phyloP scores from a whole-genome alignment of 371 early-diverging fungal species.

The Smittium culicis region DNA sequence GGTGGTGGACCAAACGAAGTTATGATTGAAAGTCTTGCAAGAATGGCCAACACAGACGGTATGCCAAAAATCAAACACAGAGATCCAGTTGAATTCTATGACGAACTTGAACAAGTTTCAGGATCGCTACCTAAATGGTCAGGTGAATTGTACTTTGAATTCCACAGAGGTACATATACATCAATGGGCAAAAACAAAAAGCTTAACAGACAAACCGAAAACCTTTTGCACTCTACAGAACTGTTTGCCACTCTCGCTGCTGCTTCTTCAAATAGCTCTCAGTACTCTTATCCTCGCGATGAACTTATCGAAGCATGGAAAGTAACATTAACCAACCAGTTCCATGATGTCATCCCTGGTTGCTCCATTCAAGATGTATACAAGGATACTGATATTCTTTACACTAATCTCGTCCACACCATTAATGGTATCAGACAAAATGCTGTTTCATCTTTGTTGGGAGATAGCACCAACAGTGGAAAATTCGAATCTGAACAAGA shows the following conservation, averaged over 20 bases:
- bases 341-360: slow-evolving; percentile 95
- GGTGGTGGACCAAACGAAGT: slow-evolving; percentile 82
- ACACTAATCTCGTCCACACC: slow-evolving; percentile 18
- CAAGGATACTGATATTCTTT: slow-evolving; percentile 57
- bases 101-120: slow-evolving; percentile 47
- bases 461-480: neutral
- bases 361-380: slow-evolving; percentile 80
- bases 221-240: slow-evolving; percentile 72
- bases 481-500: neutral
- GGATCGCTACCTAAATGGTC: slow-evolving; percentile 65
- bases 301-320: slow-evolving; percentile 80
- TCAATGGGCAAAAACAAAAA: slow-evolving; percentile 72
- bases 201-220: slow-evolving; percentile 72
- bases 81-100: slow-evolving; percentile 63
- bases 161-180: slow-evolving; percentile 95
- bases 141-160: slow-evolving; percentile 92
- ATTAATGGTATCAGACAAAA: slow-evolving; percentile 7
- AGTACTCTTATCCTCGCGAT: slow-evolving; percentile 43
- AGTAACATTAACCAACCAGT: slow-evolving; percentile 83
- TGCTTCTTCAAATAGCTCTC: slow-evolving; percentile 6
- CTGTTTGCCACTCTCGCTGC: slow-evolving; percentile 35
- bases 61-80: slow-evolving; percentile 57
- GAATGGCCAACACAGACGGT: slow-evolving; percentile 60
- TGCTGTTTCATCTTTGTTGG: neutral
- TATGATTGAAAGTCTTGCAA: slow-evolving; percentile 71